These are phyloP conservation scores for Phytophthora ramorum DNA, from an alignment of 352 stramenopile genomes.

Conservation along the genomic window DNA sequence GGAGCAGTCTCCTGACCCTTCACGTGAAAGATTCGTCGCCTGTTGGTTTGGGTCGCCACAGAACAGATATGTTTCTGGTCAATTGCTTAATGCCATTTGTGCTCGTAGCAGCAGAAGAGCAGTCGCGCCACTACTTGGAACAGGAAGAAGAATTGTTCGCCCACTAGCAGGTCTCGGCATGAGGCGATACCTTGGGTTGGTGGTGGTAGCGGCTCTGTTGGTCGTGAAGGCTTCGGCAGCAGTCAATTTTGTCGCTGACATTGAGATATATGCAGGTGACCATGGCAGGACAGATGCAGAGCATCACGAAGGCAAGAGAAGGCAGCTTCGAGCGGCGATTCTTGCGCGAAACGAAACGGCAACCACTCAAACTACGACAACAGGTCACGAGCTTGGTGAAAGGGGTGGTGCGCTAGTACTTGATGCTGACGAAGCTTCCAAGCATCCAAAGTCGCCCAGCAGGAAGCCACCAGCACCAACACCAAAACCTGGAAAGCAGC, in stretches of 20 bases:
- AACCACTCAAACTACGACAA: not conserved
- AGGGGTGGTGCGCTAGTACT: not conserved
- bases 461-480: not conserved
- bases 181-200: constrained; percentile 19
- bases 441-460: no score
- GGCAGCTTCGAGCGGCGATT: constrained; percentile 4
- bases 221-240: not conserved
- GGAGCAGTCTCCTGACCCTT: constrained; percentile 30
- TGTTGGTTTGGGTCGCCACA: constrained; percentile 11
- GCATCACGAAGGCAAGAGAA: not conserved
- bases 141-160: not conserved
- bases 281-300: not conserved
- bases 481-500: not conserved
- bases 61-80: not conserved
- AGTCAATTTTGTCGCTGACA: constrained; percentile 1
- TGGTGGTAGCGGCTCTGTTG: constrained; percentile 3
- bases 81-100: not conserved
- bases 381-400: not conserved
- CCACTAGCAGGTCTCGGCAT: constrained; percentile 14
- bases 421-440: not conserved
- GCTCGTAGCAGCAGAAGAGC: not conserved
- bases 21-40: constrained; percentile 23
- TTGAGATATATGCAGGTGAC: not conserved
- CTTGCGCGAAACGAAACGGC: not conserved
- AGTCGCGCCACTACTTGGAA: not conserved